These are phyloP conservation scores for Penicillium sp. DNA, from an alignment of 2,329 filamentous ascomycete species.

Conservation along the genomic window DNA sequence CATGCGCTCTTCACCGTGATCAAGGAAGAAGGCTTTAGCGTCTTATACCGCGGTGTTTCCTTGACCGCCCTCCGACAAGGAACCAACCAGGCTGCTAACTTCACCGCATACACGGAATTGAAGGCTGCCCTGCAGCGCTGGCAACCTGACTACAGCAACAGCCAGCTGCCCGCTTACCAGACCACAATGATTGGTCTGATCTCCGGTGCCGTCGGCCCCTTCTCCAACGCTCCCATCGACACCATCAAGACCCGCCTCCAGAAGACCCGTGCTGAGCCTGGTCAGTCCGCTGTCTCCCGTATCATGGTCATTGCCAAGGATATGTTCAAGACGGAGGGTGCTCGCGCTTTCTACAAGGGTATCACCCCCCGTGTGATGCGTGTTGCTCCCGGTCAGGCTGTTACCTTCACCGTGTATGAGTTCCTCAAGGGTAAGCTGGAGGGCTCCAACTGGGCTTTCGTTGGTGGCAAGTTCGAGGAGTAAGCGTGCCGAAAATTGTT, in stretches of 20 bases:
- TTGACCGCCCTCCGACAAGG: conserved; percentile 92
- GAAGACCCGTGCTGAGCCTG: conserved; percentile 77
- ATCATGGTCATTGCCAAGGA: conserved; percentile 75
- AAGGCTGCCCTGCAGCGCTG: conserved; percentile 71
- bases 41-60: conserved; percentile 88
- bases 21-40: conserved; percentile 81
- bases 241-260: conserved; percentile 98
- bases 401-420: conserved; percentile 74
- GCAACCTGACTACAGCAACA: conserved; percentile 66
- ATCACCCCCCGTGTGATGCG: conserved; percentile 98
- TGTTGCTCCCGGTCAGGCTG: conserved; percentile 89
- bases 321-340: conserved; percentile 92
- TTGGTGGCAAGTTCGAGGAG: conserved; percentile 66
- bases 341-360: conserved; percentile 96
- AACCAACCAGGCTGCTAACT: conserved; percentile 97
- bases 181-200: conserved; percentile 89
- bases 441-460: conserved; percentile 57
- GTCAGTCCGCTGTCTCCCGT: conserved; percentile 74
- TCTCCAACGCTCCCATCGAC: conserved; percentile 96
- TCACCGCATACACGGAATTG: conserved; percentile 94
- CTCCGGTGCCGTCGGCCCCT: conserved; percentile 88
- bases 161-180: conserved; percentile 77
- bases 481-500: conserved; percentile 22
- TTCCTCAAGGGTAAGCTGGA: conserved; percentile 71
- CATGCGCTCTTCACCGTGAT: conserved; percentile 81